Base-by-base conservation (phyloP, 768 basidiomycete genomes). In the Hericium erinaceus region DNA sequence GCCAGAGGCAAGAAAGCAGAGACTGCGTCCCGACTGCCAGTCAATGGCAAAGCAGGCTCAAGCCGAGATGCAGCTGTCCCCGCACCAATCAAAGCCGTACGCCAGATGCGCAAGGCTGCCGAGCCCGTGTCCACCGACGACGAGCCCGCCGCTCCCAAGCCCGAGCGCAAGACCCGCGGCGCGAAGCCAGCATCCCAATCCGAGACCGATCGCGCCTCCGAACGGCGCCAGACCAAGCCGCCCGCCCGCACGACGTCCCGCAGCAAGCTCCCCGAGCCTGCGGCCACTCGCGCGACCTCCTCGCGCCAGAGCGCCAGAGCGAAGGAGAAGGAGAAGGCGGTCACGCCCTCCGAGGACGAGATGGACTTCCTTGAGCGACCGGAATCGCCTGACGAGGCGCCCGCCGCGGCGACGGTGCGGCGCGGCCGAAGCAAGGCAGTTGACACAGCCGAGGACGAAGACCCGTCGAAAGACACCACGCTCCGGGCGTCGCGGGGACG, bases 31-130 rank as follows among this genome's bases (percentile, higher is more conserved):
- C 10, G 28, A 38, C 5, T 20, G 48, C 13, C 58, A 53, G 39
- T n/a, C 39, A 4, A 38, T 20, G 33, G 52, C 55, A 26, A 50
- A n/a, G 39, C 51, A 48, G 41, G 44, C 50, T 24, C 63, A 64
- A 54, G 24, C 48, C 7, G 44, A 16, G n/a, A 13, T 48, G 50
- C 16, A 59, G n/a, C 57, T 26, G 33, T 38, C 39, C 33, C 53
- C 58, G 64, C 61, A 20, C 33, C 41, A 13, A 20, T 58, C 11
- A 40, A 61, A 48, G n/a, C 61, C 16, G 59, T 52, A 15, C 66
- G 67, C 6, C 68, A 66, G 38, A 66, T 68, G 3, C 64, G 70
- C 40, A 58, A 62, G 16, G 56, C 66, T 8, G 61, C 65, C 15
- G 61, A 58, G 44, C 62, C 60, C 1, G 59, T 51, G 24, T 58